These are phyloP conservation scores for Phytophthora citricola DNA, from an alignment of 352 stramenopile species.

Conservation along the genomic window DNA sequence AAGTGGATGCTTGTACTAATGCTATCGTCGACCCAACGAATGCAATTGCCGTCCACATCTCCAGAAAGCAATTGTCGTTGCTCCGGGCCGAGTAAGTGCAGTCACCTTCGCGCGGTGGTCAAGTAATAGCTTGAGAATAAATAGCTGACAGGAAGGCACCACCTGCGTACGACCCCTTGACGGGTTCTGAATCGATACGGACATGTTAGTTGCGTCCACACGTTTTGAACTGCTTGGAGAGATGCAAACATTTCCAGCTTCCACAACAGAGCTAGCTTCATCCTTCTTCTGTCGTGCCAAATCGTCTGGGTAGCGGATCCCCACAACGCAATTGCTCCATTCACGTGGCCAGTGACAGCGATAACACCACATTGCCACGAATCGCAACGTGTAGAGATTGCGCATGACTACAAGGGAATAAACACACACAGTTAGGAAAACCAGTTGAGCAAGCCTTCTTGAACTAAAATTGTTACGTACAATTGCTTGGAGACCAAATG, in stretches of 20 bases:
- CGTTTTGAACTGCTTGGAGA: constrained; percentile 12
- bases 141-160: constrained; percentile 72
- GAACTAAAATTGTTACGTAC: constrained; percentile 40
- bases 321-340: constrained; percentile 80
- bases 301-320: constrained; percentile 66
- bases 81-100: constrained; percentile 60
- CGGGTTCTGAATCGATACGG: constrained; percentile 18
- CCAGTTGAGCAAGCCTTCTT: not conserved
- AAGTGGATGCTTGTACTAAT: constrained; percentile 68
- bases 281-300: constrained; percentile 44
- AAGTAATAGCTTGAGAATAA: constrained; percentile 77
- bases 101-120: constrained; percentile 73
- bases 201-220: not conserved
- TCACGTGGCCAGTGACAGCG: constrained; percentile 68
- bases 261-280: not conserved
- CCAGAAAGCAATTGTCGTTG: constrained; percentile 76
- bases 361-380: constrained; percentile 77
- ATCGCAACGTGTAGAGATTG: constrained; percentile 74
- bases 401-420: constrained; percentile 43
- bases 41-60: constrained; percentile 72
- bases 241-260: constrained; percentile 3
- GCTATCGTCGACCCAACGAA: constrained; percentile 86
- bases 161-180: constrained; percentile 42
- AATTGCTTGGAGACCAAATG: constrained; percentile 57
- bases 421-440: constrained; percentile 1